Conservation (phyloP, 495 filamentous ascomycete genomes). For the Terfezia claveryi region DNA sequence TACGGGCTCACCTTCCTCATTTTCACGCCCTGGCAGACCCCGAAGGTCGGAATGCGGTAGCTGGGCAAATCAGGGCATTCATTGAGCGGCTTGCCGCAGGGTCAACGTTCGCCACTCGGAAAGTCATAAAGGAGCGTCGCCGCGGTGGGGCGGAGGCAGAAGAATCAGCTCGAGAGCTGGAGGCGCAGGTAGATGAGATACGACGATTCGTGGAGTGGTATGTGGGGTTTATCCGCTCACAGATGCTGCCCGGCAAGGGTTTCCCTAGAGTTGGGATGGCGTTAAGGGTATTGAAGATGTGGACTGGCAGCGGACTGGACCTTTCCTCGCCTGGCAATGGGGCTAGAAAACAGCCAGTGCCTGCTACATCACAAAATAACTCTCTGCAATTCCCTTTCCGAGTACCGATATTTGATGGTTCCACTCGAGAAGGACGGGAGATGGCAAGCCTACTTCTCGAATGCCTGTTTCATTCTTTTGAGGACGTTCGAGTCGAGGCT, state of each 20-base stretch:
- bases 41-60: conserved; percentile 52
- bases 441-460: conserved; percentile 37
- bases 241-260: conserved; percentile 51
- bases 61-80: conserved; percentile 43
- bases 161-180: conserved; percentile 6
- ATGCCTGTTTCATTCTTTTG: conserved; percentile 68
- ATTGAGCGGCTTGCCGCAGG: conserved; percentile 39
- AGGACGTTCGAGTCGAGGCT: conserved; percentile 60
- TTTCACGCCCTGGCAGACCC: conserved; percentile 70
- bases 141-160: conserved; percentile 2
- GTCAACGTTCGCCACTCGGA: conserved; percentile 25
- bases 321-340: neutral
- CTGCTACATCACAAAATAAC: conserved; percentile 1
- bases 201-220: conserved; percentile 46
- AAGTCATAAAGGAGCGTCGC: conserved; percentile 7
- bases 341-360: too few relatives aligned
- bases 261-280: conserved; percentile 76
- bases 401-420: conserved; percentile 5
- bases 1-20: conserved; percentile 37
- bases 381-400: conserved; percentile 3
- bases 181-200: conserved; percentile 23
- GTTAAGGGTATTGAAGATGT: conserved; percentile 38
- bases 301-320: conserved; percentile 35
- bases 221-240: conserved; percentile 40
- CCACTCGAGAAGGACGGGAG: neutral